Evolutionary conservation across 306 rosid species (phyloP).

Genomic region (Sesbania bispinosa): DNA sequence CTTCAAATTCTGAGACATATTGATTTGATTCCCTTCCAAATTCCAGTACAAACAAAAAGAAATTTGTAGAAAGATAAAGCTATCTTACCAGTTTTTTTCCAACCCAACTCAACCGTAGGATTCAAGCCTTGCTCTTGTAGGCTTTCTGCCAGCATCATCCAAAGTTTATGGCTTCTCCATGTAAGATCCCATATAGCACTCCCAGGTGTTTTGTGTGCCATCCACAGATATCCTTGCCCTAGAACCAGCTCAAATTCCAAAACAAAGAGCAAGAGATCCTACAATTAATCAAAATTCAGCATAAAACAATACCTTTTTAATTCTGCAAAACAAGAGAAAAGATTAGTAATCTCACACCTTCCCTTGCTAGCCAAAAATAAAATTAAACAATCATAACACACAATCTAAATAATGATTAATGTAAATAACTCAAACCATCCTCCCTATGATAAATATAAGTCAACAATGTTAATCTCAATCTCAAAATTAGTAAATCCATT

Average conservation of each 20-base stretch:
- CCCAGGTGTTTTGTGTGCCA: slow-evolving; percentile 68
- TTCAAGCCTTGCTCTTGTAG: slow-evolving; percentile 63
- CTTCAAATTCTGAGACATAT: neutral
- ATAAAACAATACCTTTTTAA: neutral
- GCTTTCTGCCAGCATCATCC: slow-evolving; percentile 57
- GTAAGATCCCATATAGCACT: slow-evolving; percentile 67
- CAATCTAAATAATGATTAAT: neutral
- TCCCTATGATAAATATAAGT: neutral
- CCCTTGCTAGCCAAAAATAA: too few relatives aligned
- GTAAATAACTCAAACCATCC: neutral
- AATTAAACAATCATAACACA: neutral
- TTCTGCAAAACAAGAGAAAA: neutral
- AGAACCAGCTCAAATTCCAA: slow-evolving; percentile 40
- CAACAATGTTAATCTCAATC: neutral
- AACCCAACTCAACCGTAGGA: slow-evolving; percentile 70
- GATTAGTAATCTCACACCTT: too few relatives aligned
- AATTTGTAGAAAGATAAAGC: neutral
- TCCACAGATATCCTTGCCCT: slow-evolving; percentile 98
- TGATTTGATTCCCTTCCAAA: neutral
- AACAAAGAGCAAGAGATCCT: slow-evolving; percentile 24
- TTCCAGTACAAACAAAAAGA: slow-evolving; percentile 9
- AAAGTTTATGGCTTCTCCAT: slow-evolving; percentile 67
- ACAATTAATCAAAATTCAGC: slow-evolving; percentile 22
- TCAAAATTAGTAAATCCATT: neutral
- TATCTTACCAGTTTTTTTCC: slow-evolving; percentile 68